Evolutionary conservation across 2,329 filamentous ascomycete genomes (phyloP).

Genomic region (Aspergillus novoparasiticus): DNA sequence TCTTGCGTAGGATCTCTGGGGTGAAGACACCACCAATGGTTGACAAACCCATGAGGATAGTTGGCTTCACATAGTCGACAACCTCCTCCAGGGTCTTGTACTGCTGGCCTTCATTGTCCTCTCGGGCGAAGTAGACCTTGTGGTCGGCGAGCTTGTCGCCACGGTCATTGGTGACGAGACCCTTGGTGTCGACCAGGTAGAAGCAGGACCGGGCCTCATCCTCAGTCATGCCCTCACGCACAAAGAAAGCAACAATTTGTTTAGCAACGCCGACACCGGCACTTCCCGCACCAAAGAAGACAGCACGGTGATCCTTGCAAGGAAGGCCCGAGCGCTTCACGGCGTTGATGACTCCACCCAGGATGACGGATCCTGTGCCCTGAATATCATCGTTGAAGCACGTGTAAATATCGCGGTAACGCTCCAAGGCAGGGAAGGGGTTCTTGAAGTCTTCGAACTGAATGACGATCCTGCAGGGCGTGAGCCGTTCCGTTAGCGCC

Average conservation of each 20-base stretch:
- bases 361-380: conserved; percentile 92
- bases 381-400: conserved; percentile 99
- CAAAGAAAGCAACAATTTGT: conserved; percentile 97
- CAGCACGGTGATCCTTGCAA: conserved; percentile 85
- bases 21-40: conserved; percentile 95
- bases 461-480: conserved; percentile 63
- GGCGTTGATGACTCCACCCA: conserved; percentile 74
- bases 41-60: conserved; percentile 89
- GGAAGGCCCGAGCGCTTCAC: conserved; percentile 86
- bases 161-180: conserved; percentile 88
- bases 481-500: conserved; percentile 23
- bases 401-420: conserved; percentile 85
- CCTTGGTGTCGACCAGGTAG: conserved; percentile 96
- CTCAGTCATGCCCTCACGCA: conserved; percentile 85
- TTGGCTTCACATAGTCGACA: conserved; percentile 92
- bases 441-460: conserved; percentile 99
- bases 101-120: conserved; percentile 66
- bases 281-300: conserved; percentile 94
- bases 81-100: conserved; percentile 83
- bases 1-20: conserved; percentile 73
- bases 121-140: conserved; percentile 68
- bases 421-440: conserved; percentile 88
- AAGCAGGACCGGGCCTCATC: conserved; percentile 87
- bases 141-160: conserved; percentile 93
- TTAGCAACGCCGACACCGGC: conserved; percentile 97